Evolutionary conservation across 257 asterid genomes (phyloP).

Genomic region (Ehretia macrophylla): DNA sequence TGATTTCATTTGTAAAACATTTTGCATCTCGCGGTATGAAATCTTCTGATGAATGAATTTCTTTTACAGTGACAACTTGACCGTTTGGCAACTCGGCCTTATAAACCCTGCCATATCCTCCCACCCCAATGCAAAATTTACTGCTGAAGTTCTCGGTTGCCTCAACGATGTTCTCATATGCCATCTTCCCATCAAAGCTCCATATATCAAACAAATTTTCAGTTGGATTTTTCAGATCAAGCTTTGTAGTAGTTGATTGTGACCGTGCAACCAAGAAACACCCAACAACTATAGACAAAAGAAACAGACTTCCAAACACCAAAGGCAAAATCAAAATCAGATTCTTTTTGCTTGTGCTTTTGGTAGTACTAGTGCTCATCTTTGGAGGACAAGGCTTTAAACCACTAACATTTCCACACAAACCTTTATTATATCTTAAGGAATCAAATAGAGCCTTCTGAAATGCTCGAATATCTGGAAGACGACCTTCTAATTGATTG

Average conservation of each 20-base stretch:
- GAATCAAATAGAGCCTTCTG: slow-evolving; percentile 15
- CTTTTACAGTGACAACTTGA: slow-evolving; percentile 34
- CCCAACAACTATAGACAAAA: slow-evolving; percentile 12
- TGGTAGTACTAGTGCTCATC: background rate
- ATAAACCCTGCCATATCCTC: slow-evolving; percentile 32
- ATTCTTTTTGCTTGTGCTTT: background rate
- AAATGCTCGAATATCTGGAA: slow-evolving; percentile 32
- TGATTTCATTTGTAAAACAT: slow-evolving; percentile 25
- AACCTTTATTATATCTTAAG: slow-evolving; percentile 24
- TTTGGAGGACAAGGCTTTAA: slow-evolving; percentile 24
- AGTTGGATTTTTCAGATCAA: slow-evolving; percentile 1
- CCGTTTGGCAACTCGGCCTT: slow-evolving; percentile 21
- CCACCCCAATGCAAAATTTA: slow-evolving; percentile 27
- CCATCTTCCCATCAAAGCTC: slow-evolving; percentile 25
- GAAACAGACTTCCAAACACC: slow-evolving; percentile 9
- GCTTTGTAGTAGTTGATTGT: background rate
- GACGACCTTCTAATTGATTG: slow-evolving; percentile 38
- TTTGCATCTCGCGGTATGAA: background rate
- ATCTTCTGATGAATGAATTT: slow-evolving; percentile 18
- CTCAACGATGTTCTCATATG: slow-evolving; percentile 22
- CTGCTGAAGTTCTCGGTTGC: slow-evolving; percentile 24
- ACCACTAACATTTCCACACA: slow-evolving; percentile 31
- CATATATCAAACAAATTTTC: slow-evolving; percentile 15
- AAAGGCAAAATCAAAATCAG: slow-evolving; percentile 10
- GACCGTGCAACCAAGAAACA: background rate